Base-by-base conservation (phyloP, 2,329 filamentous ascomycete genomes). In the Orbilia ellipsospora region DNA sequence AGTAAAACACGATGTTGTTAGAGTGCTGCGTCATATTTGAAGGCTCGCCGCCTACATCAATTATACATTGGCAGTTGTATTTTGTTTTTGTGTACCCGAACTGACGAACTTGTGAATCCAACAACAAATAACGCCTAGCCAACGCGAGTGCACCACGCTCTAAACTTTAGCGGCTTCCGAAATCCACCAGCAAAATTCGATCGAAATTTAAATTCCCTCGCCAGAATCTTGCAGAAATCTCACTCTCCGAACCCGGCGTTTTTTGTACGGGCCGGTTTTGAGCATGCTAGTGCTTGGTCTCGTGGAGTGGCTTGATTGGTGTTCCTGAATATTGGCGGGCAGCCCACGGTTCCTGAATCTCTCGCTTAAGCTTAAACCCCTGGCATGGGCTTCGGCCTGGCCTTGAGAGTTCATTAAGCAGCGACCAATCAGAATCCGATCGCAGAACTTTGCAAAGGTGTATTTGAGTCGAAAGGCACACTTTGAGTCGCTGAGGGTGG, bases 221-320 rank as follows among this genome's bases (percentile, higher is more conserved):
- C 48, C 72, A 36, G 31, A 36, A 36, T 36, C 20, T 44, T 54
- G 20, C 40, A 59, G 60, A 65, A 64, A 72, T 63, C 67, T 64
- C 40, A 64, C 67, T 55, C 60, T 59, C 67, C 54, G 59, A 54
- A 55, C 51, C 64, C 64, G 64, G 31, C 31, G 31, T 26, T 28
- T 55, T 69, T 69, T 63, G 52, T 59, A 26, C 72, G 64, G 72
- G 26, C 59, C 62, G 59, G 70, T 68, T 69, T 69, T 54, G 59
- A 64, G 59, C 64, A 75, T 65, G 45, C 44, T 45, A 40, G 60
- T 40, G 61, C 64, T 75, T 75, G 59, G 54, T 52, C 72, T 63
- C 72, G 72, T 75, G 72, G 64, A 68, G 45, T 15, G 16, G 45
- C 52, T 28, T 75, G 72, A 75, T 75, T 75, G 72, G 72, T 75